These are phyloP conservation scores for Saccharomycopsis capsularis DNA, from an alignment of 805 yeast species.

Conservation along the genomic window DNA sequence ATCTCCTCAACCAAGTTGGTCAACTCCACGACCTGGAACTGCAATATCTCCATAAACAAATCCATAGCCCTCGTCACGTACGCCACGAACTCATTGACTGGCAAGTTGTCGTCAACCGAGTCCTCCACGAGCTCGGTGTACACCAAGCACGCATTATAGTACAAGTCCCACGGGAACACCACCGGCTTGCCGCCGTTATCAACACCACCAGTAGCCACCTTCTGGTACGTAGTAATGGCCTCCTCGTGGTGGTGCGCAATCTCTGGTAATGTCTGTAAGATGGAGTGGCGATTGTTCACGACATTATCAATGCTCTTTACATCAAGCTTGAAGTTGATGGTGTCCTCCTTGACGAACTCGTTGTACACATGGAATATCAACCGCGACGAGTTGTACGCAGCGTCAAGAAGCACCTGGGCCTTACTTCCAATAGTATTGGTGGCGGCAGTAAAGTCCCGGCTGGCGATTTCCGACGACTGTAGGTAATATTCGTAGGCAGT, in stretches of 20 bases:
- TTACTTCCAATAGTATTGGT: constrained; percentile 12
- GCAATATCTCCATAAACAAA: constrained; percentile 11
- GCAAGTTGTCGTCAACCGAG: constrained; percentile 5
- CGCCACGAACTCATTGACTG: not conserved
- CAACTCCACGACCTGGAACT: constrained; percentile 19
- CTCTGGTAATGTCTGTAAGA: constrained; percentile 11
- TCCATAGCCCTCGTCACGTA: constrained; percentile 8
- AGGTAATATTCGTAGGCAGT: constrained; percentile 43
- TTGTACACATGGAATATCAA: constrained; percentile 52
- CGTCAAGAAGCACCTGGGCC: constrained; percentile 32
- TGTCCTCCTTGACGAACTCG: constrained; percentile 43
- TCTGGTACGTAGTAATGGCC: constrained; percentile 6
- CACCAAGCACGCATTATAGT: constrained; percentile 20
- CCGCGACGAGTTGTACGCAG: constrained; percentile 53
- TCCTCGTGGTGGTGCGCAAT: constrained; percentile 12
- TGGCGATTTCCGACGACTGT: constrained; percentile 25
- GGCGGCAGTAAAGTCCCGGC: constrained; percentile 19
- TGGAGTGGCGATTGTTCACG: constrained; percentile 8
- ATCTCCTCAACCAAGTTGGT: constrained; percentile 6
- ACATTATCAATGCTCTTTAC: constrained; percentile 29
- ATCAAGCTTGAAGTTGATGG: constrained; percentile 30
- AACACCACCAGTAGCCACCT: not conserved
- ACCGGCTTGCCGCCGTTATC: too few species aligned
- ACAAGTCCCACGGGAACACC: constrained; percentile 20
- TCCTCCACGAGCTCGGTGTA: constrained; percentile 21